phyloP scores from a whole-genome alignment of 2,329 filamentous ascomycete genomes.

The Epichloe bromicola region DNA sequence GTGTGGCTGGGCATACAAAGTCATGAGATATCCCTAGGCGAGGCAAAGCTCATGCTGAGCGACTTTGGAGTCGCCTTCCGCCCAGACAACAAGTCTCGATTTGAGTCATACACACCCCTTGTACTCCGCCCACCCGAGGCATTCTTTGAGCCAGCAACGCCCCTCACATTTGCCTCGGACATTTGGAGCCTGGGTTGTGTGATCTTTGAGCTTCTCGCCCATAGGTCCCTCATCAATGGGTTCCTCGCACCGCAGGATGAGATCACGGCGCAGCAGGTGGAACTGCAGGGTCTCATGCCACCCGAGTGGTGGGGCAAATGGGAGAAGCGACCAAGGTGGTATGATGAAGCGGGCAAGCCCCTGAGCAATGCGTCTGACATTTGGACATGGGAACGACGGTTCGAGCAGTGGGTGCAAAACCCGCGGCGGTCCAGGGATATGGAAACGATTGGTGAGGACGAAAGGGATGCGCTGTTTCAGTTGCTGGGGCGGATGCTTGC shows the following conservation, averaged over 20 bases:
- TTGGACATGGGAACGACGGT: conserved; percentile 9
- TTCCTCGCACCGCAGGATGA: background rate
- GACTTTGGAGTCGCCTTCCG: no score
- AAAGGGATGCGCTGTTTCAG: conserved; percentile 5
- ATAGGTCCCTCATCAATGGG: background rate
- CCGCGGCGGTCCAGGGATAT: conserved; percentile 6
- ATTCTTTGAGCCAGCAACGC: background rate
- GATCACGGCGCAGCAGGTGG: background rate
- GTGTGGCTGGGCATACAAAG: background rate
- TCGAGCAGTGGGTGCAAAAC: conserved; percentile 10
- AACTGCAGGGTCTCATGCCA: background rate
- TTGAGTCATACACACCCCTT: background rate
- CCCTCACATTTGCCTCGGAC: background rate
- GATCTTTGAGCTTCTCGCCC: background rate
- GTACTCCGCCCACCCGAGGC: background rate
- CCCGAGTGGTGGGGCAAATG: no score
- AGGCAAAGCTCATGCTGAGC: background rate
- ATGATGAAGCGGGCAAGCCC: conserved; percentile 8
- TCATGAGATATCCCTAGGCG: background rate
- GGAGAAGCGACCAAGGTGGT: conserved; percentile 8
- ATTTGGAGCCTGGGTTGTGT: background rate
- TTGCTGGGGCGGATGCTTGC: no score
- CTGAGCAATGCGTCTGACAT: conserved; percentile 7
- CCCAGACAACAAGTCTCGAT: background rate
- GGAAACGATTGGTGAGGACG: conserved; percentile 5